Evolutionary conservation across 768 basidiomycete species (phyloP).

Genomic region (Mycena venus): DNA sequence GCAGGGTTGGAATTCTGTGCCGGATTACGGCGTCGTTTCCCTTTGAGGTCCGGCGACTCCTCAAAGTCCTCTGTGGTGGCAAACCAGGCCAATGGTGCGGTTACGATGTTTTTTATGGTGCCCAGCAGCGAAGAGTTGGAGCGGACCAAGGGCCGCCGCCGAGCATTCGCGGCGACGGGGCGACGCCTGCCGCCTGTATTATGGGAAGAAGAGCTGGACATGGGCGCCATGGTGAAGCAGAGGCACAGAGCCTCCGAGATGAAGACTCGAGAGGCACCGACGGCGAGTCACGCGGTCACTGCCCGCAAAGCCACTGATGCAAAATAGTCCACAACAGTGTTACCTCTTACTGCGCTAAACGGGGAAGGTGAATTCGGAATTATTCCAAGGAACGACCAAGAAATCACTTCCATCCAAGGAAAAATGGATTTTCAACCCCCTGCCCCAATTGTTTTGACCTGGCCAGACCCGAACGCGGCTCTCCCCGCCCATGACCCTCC

Average conservation of each 20-base stretch:
- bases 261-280: conserved; percentile 29
- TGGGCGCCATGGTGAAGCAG: conserved; percentile 20
- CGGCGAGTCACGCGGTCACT: conserved; percentile 10
- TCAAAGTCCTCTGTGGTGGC: conserved; percentile 64
- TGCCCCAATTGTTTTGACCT: conserved; percentile 1
- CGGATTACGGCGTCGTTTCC: conserved; percentile 67
- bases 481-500: not conserved
- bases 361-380: too few species aligned
- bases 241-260: not conserved
- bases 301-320: not conserved
- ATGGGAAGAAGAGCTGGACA: conserved; percentile 42
- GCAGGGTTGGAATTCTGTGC: conserved; percentile 40
- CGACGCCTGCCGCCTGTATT: conserved; percentile 35
- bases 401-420: too few species aligned
- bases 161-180: not conserved
- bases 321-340: too few species aligned
- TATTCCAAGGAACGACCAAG: too few species aligned
- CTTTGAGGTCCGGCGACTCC: conserved; percentile 60
- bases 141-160: conserved; percentile 58
- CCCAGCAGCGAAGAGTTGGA: conserved; percentile 72
- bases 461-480: not conserved
- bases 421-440: not conserved
- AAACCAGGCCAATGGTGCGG: conserved; percentile 71
- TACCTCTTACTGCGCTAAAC: too few species aligned
- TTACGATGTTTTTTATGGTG: conserved; percentile 75